These are phyloP conservation scores for Phlegmacium glaucopus DNA, from an alignment of 768 basidiomycete species.

Conservation along the genomic window DNA sequence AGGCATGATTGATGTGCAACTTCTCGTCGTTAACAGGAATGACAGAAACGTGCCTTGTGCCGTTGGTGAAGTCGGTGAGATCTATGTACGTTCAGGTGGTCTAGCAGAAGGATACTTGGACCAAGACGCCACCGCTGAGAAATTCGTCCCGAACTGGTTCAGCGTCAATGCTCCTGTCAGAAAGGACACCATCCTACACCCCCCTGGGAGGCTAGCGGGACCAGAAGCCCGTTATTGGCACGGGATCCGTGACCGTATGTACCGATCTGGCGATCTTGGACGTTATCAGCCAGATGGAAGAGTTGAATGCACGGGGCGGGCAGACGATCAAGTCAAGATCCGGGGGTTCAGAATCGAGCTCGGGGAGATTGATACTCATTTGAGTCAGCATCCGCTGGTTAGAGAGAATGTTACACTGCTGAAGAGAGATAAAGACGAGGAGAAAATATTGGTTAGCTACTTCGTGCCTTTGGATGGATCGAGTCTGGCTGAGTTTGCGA, in stretches of 20 bases:
- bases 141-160: conserved; percentile 97
- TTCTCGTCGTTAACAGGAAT: conserved; percentile 90
- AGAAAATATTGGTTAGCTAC: conserved; percentile 97
- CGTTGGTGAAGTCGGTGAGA: conserved; percentile 96
- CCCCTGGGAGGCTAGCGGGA: conserved; percentile 50
- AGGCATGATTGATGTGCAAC: conserved; percentile 97
- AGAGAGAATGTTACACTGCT: conserved; percentile 99
- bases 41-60: conserved; percentile 86
- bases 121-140: conserved; percentile 75
- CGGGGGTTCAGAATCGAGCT: conserved; percentile 98
- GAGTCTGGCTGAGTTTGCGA: conserved; percentile 64
- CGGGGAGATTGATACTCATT: conserved; percentile 95
- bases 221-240: conserved; percentile 86
- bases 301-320: conserved; percentile 95
- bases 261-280: conserved; percentile 94
- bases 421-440: conserved; percentile 96
- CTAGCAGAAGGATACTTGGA: conserved; percentile 95
- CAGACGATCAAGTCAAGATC: conserved; percentile 99
- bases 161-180: conserved; percentile 41
- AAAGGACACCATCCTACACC: conserved; percentile 71
- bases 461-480: conserved; percentile 84
- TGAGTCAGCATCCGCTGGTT: conserved; percentile 88
- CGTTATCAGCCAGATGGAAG: conserved; percentile 89
- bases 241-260: conserved; percentile 96
- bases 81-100: conserved; percentile 96